phyloP scores from a whole-genome alignment of 2,329 filamentous ascomycete genomes.

The Trichoderma semiorbis region DNA sequence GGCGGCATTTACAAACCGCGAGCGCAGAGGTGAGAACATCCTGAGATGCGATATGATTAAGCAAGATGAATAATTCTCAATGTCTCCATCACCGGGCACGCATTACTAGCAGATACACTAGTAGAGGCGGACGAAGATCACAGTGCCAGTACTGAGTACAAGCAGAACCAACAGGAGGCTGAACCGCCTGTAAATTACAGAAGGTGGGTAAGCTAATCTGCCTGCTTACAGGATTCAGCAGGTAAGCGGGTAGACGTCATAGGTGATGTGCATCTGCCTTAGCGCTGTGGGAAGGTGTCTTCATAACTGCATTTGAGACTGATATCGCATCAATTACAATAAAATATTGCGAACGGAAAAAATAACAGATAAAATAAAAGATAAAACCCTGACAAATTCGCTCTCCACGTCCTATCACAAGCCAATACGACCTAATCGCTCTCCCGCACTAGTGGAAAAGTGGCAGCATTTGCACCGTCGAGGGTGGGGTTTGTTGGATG shows the following conservation, averaged over 20 bases:
- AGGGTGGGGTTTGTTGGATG: background rate
- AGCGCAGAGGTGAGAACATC: constrained; percentile 2
- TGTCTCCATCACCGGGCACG: background rate
- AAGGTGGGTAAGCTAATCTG: background rate
- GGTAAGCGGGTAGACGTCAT: background rate
- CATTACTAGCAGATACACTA: background rate
- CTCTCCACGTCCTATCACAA: background rate
- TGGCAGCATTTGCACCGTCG: background rate
- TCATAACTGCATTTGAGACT: background rate
- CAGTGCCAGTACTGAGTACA: background rate
- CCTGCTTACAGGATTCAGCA: background rate
- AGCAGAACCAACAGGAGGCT: background rate
- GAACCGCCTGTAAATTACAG: background rate
- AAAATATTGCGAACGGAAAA: background rate
- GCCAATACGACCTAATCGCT: background rate
- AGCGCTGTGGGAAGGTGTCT: background rate
- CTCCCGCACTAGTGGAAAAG: background rate
- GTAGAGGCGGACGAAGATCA: background rate
- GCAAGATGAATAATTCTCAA: background rate
- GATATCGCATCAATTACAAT: background rate
- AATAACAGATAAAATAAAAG: background rate
- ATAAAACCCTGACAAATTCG: background rate
- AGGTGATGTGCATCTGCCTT: background rate
- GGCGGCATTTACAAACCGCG: background rate
- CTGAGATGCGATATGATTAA: background rate